Percentiles rank a stretch among this genome's conserved stretches.
Conservation (phyloP, 495 filamentous ascomycete species). For the Podospora australis region DNA sequence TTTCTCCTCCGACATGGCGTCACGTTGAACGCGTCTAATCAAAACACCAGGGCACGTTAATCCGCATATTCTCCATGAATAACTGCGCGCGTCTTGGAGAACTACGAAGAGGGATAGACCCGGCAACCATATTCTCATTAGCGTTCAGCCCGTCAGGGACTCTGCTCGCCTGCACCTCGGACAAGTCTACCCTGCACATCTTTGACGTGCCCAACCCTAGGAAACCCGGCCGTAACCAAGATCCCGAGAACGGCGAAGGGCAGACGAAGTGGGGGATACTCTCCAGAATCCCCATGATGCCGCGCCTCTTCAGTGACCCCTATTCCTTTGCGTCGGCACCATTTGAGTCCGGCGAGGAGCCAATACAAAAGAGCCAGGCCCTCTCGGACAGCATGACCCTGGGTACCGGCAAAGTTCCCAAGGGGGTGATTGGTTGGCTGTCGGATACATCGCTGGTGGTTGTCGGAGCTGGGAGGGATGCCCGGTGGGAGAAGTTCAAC, state of each 20-base stretch:
- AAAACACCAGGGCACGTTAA: constrained; percentile 63
- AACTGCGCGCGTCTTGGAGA: constrained; percentile 77
- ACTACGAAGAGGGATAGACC: constrained; percentile 81
- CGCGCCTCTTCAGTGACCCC: constrained; percentile 74
- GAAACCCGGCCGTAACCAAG: constrained; percentile 58
- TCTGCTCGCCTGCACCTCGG: constrained; percentile 86
- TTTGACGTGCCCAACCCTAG: constrained; percentile 63
- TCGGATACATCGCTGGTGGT: constrained; percentile 63
- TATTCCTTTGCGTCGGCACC: constrained; percentile 69
- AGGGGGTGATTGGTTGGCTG: constrained; percentile 73
- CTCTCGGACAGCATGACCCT: constrained; percentile 33
- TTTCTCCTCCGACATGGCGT: not conserved
- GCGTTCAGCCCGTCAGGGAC: constrained; percentile 75
- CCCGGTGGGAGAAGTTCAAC: constrained; percentile 77
- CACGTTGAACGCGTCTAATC: not conserved
- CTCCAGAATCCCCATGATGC: constrained; percentile 69
- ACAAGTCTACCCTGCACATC: constrained; percentile 91
- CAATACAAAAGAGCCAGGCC: constrained; percentile 31
- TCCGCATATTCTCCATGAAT: constrained; percentile 72
- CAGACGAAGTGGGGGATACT: constrained; percentile 76
- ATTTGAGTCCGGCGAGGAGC: constrained; percentile 75
- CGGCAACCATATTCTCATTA: constrained; percentile 77
- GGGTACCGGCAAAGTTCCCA: constrained; percentile 52
- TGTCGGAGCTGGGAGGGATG: constrained; percentile 73
- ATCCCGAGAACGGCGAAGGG: constrained; percentile 28